Conservation (phyloP, 2,329 filamentous ascomycete genomes). For the Claviceps humidiphila region DNA sequence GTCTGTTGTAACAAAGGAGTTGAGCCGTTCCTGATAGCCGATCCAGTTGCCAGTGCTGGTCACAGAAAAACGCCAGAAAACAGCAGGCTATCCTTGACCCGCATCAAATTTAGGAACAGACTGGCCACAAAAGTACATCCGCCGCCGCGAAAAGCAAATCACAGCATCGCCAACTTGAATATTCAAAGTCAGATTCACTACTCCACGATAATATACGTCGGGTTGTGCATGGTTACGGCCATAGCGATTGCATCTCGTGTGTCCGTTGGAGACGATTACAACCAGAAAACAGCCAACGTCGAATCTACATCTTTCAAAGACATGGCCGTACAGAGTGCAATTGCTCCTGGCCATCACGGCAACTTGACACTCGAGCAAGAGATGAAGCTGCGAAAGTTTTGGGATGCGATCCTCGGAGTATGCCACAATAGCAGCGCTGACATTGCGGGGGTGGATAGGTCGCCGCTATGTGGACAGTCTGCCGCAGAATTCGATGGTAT, state of each 20-base stretch:
- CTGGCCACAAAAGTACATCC: neutral
- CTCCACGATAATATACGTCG: neutral
- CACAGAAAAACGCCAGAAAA: neutral
- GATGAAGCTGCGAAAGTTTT: constrained; percentile 75
- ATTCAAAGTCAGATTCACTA: neutral
- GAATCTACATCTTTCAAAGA: constrained; percentile 5
- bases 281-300: neutral
- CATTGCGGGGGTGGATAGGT: constrained; percentile 12
- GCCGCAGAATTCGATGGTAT: constrained; percentile 39
- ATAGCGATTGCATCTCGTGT: constrained; percentile 3
- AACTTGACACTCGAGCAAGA: constrained; percentile 86
- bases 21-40: neutral
- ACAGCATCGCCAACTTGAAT: neutral
- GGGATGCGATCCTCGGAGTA: constrained; percentile 62
- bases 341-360: constrained; percentile 60
- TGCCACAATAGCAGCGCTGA: constrained; percentile 43
- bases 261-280: neutral
- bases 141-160: neutral
- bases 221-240: constrained; percentile 5
- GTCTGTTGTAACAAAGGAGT: neutral
- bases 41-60: neutral
- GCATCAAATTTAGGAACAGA: neutral
- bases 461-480: neutral
- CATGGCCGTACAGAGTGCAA: constrained; percentile 25
- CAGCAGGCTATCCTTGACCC: neutral